Evolutionary conservation across 805 yeast genomes (phyloP).

Genomic region (Candida xyloterini): DNA sequence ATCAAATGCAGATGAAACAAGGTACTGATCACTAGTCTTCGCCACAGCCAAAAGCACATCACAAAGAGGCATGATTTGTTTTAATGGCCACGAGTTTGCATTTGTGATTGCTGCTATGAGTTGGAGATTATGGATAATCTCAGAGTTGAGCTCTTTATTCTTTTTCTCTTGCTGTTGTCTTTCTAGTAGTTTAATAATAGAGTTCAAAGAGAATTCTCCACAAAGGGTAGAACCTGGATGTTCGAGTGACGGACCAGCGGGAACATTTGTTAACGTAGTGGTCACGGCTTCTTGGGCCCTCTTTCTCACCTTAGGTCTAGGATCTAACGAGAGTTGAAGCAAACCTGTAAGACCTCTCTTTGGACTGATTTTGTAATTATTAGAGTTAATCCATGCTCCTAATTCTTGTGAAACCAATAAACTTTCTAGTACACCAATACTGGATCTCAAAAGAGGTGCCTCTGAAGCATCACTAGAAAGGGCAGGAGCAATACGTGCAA

Average conservation of each 20-base stretch:
- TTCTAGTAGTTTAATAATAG: constrained; percentile 46
- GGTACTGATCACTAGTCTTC: constrained; percentile 77
- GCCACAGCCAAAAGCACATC: constrained; percentile 73
- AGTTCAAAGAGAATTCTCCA: constrained; percentile 63
- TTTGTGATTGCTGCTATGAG: constrained; percentile 67
- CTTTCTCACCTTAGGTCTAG: constrained; percentile 92
- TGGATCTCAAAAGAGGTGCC: constrained; percentile 78
- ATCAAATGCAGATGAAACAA: constrained; percentile 77
- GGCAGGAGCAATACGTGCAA: constrained; percentile 78
- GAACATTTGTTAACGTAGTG: constrained; percentile 59
- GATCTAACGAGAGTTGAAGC: constrained; percentile 75
- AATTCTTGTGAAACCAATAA: constrained; percentile 77
- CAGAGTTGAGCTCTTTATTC: constrained; percentile 48
- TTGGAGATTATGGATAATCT: constrained; percentile 73
- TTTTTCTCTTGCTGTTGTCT: constrained; percentile 31
- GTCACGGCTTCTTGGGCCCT: constrained; percentile 90
- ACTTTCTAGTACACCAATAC: constrained; percentile 82
- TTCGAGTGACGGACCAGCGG: constrained; percentile 71
- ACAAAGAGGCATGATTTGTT: constrained; percentile 67
- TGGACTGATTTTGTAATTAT: constrained; percentile 58
- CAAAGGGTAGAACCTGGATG: constrained; percentile 75
- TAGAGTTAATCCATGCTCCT: constrained; percentile 66
- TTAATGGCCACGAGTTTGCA: constrained; percentile 79
- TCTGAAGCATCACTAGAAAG: constrained; percentile 65
- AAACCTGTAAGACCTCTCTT: constrained; percentile 77